Conservation (phyloP, 495 filamentous ascomycete genomes). For the Penicillium bialowiezense region DNA sequence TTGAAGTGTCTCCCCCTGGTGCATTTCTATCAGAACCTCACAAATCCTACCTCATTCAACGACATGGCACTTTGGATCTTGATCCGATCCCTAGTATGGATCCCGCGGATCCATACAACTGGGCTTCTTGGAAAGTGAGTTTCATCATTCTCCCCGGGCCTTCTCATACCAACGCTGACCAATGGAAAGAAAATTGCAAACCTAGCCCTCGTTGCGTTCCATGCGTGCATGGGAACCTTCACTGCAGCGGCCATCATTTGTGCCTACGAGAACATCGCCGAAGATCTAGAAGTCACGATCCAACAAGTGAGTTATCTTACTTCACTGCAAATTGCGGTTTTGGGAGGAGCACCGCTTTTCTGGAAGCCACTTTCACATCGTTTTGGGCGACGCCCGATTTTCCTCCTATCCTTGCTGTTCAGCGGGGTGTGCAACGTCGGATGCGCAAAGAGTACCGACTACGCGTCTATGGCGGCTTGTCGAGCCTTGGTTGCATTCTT, state of each 20-base stretch:
- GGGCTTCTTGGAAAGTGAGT: conserved; percentile 50
- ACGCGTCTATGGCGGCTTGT: conserved; percentile 42
- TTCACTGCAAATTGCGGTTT: conserved; percentile 49
- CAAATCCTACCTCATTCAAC: conserved; percentile 45
- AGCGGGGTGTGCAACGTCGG: conserved; percentile 46
- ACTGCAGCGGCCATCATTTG: conserved; percentile 52
- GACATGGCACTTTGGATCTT: conserved; percentile 53
- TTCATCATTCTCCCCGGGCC: background rate
- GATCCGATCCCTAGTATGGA: conserved; percentile 50
- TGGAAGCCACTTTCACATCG: conserved; percentile 56
- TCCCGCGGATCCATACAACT: conserved; percentile 54
- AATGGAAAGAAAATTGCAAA: conserved; percentile 48
- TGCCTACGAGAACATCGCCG: conserved; percentile 47
- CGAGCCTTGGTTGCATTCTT: conserved; percentile 52
- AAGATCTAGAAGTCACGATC: conserved; percentile 41
- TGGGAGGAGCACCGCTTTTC: conserved; percentile 50
- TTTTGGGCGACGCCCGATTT: conserved; percentile 51
- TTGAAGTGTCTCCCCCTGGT: conserved; percentile 6
- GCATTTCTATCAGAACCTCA: conserved; percentile 32
- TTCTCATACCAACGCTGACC: background rate
- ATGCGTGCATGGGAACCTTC: conserved; percentile 57
- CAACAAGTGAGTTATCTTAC: conserved; percentile 50
- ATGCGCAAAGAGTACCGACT: conserved; percentile 42
- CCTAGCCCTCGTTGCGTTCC: conserved; percentile 52
- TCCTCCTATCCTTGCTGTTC: conserved; percentile 45